Evolutionary conservation across 2,329 filamentous ascomycete genomes (phyloP).

Genomic region (Curvularia lunata): DNA sequence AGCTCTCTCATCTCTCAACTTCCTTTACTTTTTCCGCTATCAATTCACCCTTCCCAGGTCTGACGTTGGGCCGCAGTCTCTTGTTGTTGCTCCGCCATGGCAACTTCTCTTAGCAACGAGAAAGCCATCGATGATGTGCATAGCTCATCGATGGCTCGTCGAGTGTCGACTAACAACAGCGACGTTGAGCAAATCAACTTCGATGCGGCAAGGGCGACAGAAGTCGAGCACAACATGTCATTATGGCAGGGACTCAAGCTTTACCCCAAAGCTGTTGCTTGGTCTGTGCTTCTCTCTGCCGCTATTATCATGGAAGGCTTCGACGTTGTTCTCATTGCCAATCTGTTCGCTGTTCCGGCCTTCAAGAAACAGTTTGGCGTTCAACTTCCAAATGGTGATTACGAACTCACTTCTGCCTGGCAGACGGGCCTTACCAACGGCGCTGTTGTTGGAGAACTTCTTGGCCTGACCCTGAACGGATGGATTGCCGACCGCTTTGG

Average conservation of each 20-base stretch:
- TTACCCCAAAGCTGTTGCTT: neutral
- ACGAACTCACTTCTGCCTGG: neutral
- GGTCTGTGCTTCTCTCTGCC: neutral
- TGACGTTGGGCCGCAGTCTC: neutral
- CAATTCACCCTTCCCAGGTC: neutral
- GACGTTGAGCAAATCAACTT: neutral
- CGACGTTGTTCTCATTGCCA: neutral
- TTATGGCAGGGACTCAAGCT: neutral
- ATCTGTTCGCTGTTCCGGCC: neutral
- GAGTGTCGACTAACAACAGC: neutral
- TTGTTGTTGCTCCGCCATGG: neutral
- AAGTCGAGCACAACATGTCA: neutral
- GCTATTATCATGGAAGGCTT: neutral
- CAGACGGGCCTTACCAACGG: neutral
- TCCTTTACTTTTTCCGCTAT: neutral
- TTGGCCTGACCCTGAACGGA: neutral
- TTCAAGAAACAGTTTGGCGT: neutral
- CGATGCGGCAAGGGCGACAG: neutral
- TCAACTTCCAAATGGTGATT: neutral
- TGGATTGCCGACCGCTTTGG: neutral
- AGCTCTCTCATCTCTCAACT: neutral
- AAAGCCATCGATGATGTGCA: neutral
- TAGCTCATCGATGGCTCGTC: neutral
- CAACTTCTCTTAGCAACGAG: neutral
- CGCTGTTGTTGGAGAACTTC: neutral